Conservation (phyloP, 306 rosid genomes). For the Coriaria nepalensis region DNA sequence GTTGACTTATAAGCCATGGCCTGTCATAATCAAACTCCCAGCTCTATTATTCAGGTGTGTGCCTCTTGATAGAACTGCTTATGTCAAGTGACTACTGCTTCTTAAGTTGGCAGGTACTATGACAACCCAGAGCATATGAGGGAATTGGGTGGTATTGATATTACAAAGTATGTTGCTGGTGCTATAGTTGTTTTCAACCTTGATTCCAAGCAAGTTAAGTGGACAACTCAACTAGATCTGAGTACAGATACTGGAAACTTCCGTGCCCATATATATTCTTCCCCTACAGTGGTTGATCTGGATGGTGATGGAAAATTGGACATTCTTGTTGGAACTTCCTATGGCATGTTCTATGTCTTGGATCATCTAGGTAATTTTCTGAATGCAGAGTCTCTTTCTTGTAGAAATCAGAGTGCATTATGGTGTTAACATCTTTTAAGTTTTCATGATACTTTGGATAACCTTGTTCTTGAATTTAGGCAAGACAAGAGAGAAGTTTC, state of each 20-base stretch:
- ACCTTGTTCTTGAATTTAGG: conserved; percentile 39
- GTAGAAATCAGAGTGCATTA: background rate
- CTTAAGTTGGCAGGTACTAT: conserved; percentile 79
- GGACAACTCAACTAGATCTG: conserved; percentile 80
- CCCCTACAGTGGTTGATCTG: conserved; percentile 85
- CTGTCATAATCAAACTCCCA: no score
- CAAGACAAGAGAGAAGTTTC: conserved; percentile 79
- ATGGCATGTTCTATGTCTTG: conserved; percentile 81
- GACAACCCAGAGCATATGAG: conserved; percentile 73
- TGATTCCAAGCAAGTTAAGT: conserved; percentile 86
- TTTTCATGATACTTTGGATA: conserved; percentile 4
- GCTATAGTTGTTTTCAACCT: conserved; percentile 85
- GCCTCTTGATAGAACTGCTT: no score
- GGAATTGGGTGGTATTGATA: conserved; percentile 87
- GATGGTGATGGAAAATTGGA: conserved; percentile 97
- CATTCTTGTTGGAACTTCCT: conserved; percentile 90
- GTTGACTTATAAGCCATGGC: background rate
- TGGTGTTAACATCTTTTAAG: background rate
- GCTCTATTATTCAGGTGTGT: no score
- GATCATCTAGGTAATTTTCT: conserved; percentile 74
- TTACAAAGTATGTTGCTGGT: conserved; percentile 84
- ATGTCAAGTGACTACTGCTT: conserved; percentile 21
- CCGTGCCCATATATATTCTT: conserved; percentile 71
- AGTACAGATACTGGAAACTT: conserved; percentile 68
- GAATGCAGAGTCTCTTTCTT: conserved; percentile 3